These are phyloP conservation scores for Pseudoneurospora amorphoporcata DNA, from an alignment of 495 filamentous ascomycete species.

Conservation along the genomic window DNA sequence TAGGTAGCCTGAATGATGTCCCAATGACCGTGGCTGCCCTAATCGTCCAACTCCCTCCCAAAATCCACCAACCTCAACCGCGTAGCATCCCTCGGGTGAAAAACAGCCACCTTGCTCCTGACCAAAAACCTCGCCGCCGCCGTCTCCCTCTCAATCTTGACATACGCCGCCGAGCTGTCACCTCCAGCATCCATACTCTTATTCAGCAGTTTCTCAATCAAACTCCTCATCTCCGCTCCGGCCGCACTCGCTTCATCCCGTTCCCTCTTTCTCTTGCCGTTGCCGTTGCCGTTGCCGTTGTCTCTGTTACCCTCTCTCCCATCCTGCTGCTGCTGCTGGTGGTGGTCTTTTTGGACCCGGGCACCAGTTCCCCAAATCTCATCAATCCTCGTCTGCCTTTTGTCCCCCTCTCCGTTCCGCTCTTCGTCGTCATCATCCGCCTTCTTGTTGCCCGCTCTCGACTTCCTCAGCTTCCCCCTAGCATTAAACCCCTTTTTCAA, in stretches of 20 bases:
- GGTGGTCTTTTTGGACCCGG: too few species aligned
- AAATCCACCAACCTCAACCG: slow-evolving; percentile 75
- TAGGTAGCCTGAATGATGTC: too few species aligned
- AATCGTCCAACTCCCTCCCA: slow-evolving; percentile 63
- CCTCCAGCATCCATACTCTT: slow-evolving; percentile 50
- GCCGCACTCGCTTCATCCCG: slow-evolving; percentile 54
- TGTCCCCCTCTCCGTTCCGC: slow-evolving; percentile 22
- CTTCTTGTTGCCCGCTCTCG: slow-evolving; percentile 25
- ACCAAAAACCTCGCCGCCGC: slow-evolving; percentile 76
- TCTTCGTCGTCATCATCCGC: neutral
- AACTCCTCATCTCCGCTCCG: slow-evolving; percentile 52
- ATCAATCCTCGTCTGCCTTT: slow-evolving; percentile 60
- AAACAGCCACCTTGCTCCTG: slow-evolving; percentile 72
- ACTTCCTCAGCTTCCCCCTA: slow-evolving; percentile 59
- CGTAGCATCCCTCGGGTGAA: slow-evolving; percentile 73
- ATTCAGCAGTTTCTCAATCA: slow-evolving; percentile 53
- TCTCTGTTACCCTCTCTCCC: too few species aligned
- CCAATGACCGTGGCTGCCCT: slow-evolving; percentile 5
- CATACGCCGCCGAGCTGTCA: slow-evolving; percentile 49
- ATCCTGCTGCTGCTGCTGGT: too few species aligned
- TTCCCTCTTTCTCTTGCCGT: slow-evolving; percentile 18
- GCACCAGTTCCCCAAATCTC: slow-evolving; percentile 46
- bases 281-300: neutral
- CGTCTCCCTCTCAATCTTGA: slow-evolving; percentile 61
- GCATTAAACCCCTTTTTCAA: slow-evolving; percentile 62